Conservation (phyloP, 768 basidiomycete species). For the Podaxis sp. region DNA sequence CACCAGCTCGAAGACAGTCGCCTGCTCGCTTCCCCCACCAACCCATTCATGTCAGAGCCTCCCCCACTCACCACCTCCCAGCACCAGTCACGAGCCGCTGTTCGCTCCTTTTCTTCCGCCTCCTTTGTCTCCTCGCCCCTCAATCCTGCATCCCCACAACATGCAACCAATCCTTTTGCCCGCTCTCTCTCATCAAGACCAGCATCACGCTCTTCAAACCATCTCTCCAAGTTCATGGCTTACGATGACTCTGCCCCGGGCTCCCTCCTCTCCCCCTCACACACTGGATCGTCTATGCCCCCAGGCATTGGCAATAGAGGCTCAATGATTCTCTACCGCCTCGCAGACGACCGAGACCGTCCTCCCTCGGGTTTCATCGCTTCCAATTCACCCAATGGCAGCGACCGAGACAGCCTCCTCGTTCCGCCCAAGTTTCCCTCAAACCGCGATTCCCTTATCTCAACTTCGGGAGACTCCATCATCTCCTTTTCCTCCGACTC, state of each 20-base stretch:
- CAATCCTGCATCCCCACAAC: constrained; percentile 38
- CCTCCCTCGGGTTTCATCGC: not conserved
- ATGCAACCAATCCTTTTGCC: constrained; percentile 16
- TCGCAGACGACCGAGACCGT: constrained; percentile 40
- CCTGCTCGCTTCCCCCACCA: constrained; percentile 15
- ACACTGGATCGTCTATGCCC: constrained; percentile 24
- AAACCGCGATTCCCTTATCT: constrained; percentile 32
- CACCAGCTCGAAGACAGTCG: constrained; percentile 17
- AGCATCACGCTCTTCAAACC: constrained; percentile 3
- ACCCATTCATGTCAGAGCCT: not conserved
- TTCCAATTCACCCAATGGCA: not conserved
- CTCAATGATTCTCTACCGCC: constrained; percentile 69
- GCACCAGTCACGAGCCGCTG: constrained; percentile 10
- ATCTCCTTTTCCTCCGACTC: constrained; percentile 58
- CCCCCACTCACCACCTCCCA: constrained; percentile 8
- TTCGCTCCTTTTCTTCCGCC: constrained; percentile 11
- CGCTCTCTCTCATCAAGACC: constrained; percentile 18
- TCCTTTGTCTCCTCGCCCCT: constrained; percentile 52
- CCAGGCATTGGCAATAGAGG: constrained; percentile 33
- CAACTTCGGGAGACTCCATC: constrained; percentile 39
- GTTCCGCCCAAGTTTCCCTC: constrained; percentile 32
- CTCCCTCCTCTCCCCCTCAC: not conserved
- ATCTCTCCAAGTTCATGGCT: constrained; percentile 7
- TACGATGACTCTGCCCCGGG: constrained; percentile 3
- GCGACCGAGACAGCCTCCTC: constrained; percentile 28